phyloP scores from a whole-genome alignment of 2,329 filamentous ascomycete genomes.

The Penicillium sp. region DNA sequence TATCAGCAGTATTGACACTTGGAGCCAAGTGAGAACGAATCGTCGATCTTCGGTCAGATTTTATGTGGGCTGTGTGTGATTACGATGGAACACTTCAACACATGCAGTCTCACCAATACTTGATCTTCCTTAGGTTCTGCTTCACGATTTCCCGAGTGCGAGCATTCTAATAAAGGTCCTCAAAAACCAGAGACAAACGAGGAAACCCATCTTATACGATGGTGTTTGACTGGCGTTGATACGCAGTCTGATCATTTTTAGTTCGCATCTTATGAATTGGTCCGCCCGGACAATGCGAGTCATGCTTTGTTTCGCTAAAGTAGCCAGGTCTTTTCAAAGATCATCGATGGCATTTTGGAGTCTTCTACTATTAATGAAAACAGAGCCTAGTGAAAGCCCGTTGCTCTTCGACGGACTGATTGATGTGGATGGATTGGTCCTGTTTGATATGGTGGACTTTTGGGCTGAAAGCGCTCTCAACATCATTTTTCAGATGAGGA shows the following conservation, averaged over 20 bases:
- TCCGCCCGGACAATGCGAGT: conserved; percentile 29
- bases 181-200: conserved; percentile 20
- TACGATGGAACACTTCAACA: no score
- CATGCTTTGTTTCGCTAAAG: conserved; percentile 20
- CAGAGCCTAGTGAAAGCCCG: not conserved
- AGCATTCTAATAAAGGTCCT: conserved; percentile 24
- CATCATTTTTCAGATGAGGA: no score
- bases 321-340: conserved; percentile 19
- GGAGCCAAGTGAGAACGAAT: conserved; percentile 20
- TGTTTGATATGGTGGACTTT: no score
- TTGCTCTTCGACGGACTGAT: conserved; percentile 10
- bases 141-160: conserved; percentile 27
- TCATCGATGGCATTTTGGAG: conserved; percentile 26
- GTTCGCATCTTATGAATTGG: conserved; percentile 36
- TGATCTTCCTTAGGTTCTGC: conserved; percentile 13
- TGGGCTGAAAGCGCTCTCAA: no score
- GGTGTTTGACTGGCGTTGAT: conserved; percentile 35
- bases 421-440: conserved; percentile 14
- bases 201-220: conserved; percentile 26
- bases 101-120: no score
- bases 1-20: conserved; percentile 21
- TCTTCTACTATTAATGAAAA: conserved; percentile 6
- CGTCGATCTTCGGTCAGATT: conserved; percentile 22
- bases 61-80: conserved; percentile 20
- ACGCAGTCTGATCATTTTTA: conserved; percentile 38